Percentiles rank a stretch among this genome's conserved stretches.
Evolutionary conservation across 2,329 filamentous ascomycete species (phyloP).

Genomic region (Hypocrella siamensis): DNA sequence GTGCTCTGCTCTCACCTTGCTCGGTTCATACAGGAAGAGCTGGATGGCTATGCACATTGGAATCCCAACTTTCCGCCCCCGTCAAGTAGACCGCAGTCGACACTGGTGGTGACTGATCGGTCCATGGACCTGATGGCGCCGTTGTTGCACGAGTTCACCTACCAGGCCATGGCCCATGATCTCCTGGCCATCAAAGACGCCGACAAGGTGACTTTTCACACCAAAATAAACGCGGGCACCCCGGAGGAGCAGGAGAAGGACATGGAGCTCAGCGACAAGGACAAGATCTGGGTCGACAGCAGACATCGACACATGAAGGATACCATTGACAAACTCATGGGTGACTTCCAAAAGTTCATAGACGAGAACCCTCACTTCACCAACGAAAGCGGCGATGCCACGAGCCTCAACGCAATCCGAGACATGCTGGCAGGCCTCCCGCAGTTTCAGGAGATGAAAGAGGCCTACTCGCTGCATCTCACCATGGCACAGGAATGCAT

Average conservation of each 20-base stretch:
- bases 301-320: conserved; percentile 96
- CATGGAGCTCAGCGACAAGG: conserved; percentile 78
- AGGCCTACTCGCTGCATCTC: conserved; percentile 83
- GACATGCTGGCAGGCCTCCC: conserved; percentile 93
- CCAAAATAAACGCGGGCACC: conserved; percentile 59
- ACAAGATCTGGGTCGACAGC: conserved; percentile 91
- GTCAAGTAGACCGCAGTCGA: conserved; percentile 62
- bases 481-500: conserved; percentile 97
- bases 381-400: conserved; percentile 46
- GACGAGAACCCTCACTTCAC: conserved; percentile 86
- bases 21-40: conserved; percentile 76
- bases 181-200: conserved; percentile 75
- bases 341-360: conserved; percentile 85
- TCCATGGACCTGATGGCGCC: conserved; percentile 87
- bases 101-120: conserved; percentile 76
- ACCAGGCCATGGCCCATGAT: conserved; percentile 96
- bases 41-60: conserved; percentile 77
- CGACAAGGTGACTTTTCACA: conserved; percentile 77
- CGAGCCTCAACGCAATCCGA: conserved; percentile 78
- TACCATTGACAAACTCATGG: conserved; percentile 82
- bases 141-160: conserved; percentile 89
- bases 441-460: conserved; percentile 91
- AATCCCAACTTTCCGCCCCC: conserved; percentile 65
- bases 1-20: conserved; percentile 81
- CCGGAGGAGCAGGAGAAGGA: conserved; percentile 66